Base-by-base conservation (phyloP, 2,329 filamentous ascomycete genomes). In the Sporothrix phasma region DNA sequence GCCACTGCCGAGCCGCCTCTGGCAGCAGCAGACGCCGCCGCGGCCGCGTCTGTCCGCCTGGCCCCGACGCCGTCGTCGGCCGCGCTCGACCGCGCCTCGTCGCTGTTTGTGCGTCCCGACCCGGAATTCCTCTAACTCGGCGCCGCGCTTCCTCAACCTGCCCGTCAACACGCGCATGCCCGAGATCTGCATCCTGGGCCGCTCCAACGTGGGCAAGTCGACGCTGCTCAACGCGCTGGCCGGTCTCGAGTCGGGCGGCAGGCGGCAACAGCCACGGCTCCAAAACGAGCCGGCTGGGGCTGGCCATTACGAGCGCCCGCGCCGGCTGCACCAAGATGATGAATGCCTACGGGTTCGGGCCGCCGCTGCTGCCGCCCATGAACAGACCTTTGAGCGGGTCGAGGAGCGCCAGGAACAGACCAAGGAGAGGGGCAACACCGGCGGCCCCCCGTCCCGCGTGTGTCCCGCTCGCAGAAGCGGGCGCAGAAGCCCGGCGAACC, bases 171-270 rank as follows among this genome's bases (percentile, higher is more conserved):
- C 77, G 26, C 76, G 76, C 66, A 74, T 79, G 3, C 83, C 83
- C 51, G 83, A 86, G 68, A 83, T 96, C 60, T 88, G 90, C 72
- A 82, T 96, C 53, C 84, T 95, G 43, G 91, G 91, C 49, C 91
- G 92, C 70, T 92, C 90, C 68, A 96, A 96, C 72, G 90, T 92
- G 47, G 91, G 91, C 71, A 96, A 96, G 74, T 94, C 90, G 1
- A 90, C 90, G 17, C 88, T 95, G 69, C 87, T 96, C 76, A 96
- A 96, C 72, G 88, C 88, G 19, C 81, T 96, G 39, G 84, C 87
- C 2, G 86, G 86, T 39, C 68, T 70, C 53, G 65, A 60, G 67
- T 56, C 65, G 63, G 64, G 64, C 66, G 65, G 59, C 51, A 17
- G 54, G 46, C n/a, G 70, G 73, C 31, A 58, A 54, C 26, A 66